Percentiles rank a stretch among this genome's conserved stretches.
These are phyloP conservation scores for Claviceps monticola DNA, from an alignment of 2,329 filamentous ascomycete species.

Conservation along the genomic window DNA sequence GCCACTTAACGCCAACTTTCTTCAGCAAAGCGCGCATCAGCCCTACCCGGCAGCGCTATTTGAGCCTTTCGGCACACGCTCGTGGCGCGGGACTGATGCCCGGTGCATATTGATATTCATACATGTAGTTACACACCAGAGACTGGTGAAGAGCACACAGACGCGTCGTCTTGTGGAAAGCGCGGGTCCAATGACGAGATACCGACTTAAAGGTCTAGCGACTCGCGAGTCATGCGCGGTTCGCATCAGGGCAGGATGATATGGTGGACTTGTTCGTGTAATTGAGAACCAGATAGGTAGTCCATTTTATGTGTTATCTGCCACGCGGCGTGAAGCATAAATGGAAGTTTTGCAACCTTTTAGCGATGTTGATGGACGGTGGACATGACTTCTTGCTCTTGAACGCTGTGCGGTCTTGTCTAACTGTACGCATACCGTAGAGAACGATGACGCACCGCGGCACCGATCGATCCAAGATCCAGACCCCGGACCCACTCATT, in stretches of 20 bases:
- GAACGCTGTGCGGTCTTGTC: no score
- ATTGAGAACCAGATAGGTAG: conserved; percentile 48
- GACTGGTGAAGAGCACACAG: conserved; percentile 36
- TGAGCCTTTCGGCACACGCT: conserved; percentile 46
- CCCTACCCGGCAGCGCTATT: conserved; percentile 39
- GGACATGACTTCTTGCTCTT: no score
- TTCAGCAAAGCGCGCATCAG: conserved; percentile 48
- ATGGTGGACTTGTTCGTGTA: conserved; percentile 35
- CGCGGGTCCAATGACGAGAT: conserved; percentile 23
- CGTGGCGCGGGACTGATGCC: conserved; percentile 25
- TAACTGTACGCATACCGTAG: no score
- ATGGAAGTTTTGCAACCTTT: no score
- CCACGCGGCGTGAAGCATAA: conserved; percentile 16
- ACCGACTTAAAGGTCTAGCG: conserved; percentile 29
- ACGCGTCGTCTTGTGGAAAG: conserved; percentile 26
- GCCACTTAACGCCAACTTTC: conserved; percentile 27
- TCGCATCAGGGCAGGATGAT: conserved; percentile 41
- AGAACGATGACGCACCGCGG: not conserved
- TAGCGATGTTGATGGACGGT: no score
- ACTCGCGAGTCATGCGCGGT: conserved; percentile 42
- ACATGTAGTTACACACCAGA: conserved; percentile 13
- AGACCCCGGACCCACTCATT: not conserved
- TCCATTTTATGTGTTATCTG: conserved; percentile 29
- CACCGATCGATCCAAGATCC: not conserved
- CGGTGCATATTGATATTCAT: conserved; percentile 48